Conservation (phyloP, 2,329 filamentous ascomycete genomes). For the Alternaria burnsii region DNA sequence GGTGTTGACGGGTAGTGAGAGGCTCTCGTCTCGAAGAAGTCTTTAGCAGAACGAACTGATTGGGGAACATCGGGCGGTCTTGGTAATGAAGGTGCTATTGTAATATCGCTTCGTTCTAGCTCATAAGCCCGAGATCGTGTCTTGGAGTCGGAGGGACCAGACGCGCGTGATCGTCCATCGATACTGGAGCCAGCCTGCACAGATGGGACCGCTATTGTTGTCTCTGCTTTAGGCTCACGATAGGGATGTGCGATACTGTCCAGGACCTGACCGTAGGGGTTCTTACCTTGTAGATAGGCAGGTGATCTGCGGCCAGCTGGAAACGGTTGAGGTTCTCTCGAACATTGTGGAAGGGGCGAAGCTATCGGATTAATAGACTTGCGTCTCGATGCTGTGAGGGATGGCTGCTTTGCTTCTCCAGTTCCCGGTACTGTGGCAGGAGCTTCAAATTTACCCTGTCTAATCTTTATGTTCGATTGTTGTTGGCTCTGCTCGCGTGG, state of each 20-base stretch:
- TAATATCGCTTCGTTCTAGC: slow-evolving; percentile 9
- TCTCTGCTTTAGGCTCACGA: slow-evolving; percentile 18
- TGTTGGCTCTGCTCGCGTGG: slow-evolving; percentile 23
- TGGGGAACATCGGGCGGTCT: slow-evolving; percentile 22
- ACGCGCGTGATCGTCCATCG: slow-evolving; percentile 29
- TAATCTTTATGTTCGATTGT: slow-evolving; percentile 15
- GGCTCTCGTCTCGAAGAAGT: slow-evolving; percentile 42
- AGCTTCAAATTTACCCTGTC: slow-evolving; percentile 22
- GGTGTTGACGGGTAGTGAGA: slow-evolving; percentile 20
- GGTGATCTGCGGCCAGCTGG: slow-evolving; percentile 30
- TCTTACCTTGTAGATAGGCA: slow-evolving; percentile 43
- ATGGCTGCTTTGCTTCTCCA: slow-evolving; percentile 12
- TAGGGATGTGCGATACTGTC: slow-evolving; percentile 34
- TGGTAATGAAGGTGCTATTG: slow-evolving; percentile 8
- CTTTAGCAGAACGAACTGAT: slow-evolving; percentile 39
- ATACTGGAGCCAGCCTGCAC: slow-evolving; percentile 33
- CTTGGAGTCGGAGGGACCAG: slow-evolving; percentile 29
- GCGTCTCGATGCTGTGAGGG: slow-evolving; percentile 15
- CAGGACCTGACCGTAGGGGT: slow-evolving; percentile 44
- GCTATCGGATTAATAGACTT: slow-evolving; percentile 15
- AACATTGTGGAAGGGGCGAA: slow-evolving; percentile 13
- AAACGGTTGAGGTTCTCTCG: slow-evolving; percentile 13
- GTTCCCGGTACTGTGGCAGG: slow-evolving; percentile 5
- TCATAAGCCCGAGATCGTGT: slow-evolving; percentile 21
- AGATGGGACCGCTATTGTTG: slow-evolving; percentile 19